These are phyloP conservation scores for Dendrobium officinale DNA, from an alignment of 106 monocot species.

Conservation along the genomic window DNA sequence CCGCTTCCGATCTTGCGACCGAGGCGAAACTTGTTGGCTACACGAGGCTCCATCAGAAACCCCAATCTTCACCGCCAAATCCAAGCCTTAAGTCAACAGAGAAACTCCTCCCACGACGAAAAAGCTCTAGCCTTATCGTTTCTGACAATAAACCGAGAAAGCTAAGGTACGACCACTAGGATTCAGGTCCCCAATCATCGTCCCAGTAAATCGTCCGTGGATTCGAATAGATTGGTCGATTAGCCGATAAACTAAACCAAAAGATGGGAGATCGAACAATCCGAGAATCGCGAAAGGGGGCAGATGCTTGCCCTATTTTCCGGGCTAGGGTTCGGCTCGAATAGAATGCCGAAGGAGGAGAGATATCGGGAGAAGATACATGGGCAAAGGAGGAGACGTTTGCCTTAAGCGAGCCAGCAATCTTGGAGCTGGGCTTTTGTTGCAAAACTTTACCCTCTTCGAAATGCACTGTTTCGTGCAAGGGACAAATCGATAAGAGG, in stretches of 20 bases:
- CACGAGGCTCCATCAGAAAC: conserved; percentile 48
- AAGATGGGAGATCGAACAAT: neutral
- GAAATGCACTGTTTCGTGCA: too few species aligned
- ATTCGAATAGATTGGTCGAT: neutral
- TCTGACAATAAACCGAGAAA: neutral
- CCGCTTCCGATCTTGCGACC: conserved; percentile 74
- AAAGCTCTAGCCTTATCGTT: neutral
- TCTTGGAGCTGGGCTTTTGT: too few species aligned
- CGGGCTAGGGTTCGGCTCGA: neutral
- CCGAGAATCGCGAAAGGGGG: neutral
- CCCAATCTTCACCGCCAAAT: neutral
- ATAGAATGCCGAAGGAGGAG: neutral
- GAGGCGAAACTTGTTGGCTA: conserved; percentile 63
- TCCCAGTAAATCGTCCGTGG: neutral
- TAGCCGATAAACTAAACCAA: neutral
- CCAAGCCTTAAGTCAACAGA: neutral
- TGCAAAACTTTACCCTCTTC: too few species aligned
- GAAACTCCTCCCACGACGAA: neutral
- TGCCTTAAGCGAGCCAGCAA: too few species aligned
- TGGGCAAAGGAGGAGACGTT: too few species aligned
- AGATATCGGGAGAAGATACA: neutral
- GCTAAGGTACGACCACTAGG: neutral
- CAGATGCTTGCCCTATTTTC: neutral
- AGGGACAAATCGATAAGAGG: too few species aligned
- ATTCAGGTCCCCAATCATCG: neutral